A percentile compares a stretch with the other conserved stretches of the same genome.
Conservation (phyloP, 768 basidiomycete species). For the Xerocomellus intermedius region DNA sequence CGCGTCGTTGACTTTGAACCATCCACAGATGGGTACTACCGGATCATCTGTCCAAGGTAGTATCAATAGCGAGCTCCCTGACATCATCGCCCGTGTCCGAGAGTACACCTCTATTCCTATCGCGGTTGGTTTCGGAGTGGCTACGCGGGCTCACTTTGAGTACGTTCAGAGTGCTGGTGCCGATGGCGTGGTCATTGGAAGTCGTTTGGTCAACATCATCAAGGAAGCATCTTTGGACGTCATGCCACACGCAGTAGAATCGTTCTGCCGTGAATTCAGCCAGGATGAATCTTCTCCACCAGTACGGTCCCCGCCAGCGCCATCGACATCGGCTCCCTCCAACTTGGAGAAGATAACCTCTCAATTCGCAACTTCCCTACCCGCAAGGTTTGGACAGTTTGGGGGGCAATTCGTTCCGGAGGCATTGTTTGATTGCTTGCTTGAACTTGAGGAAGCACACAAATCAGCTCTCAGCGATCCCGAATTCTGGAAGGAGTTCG, state of each 20-base stretch:
- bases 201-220: constrained; percentile 78
- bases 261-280: constrained; percentile 71
- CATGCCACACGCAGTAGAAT: constrained; percentile 55
- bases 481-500: constrained; percentile 89
- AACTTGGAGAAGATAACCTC: constrained; percentile 7
- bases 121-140: constrained; percentile 96
- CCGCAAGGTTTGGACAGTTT: constrained; percentile 88
- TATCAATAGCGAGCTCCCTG: constrained; percentile 76
- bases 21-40: constrained; percentile 90
- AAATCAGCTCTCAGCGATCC: constrained; percentile 85
- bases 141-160: constrained; percentile 86
- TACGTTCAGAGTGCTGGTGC: constrained; percentile 84
- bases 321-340: background rate
- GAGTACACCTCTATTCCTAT: constrained; percentile 77
- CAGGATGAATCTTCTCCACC: constrained; percentile 36
- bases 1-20: constrained; percentile 1
- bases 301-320: background rate
- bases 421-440: constrained; percentile 87
- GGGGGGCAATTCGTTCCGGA: constrained; percentile 99
- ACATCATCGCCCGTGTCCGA: constrained; percentile 81
- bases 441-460: constrained; percentile 90
- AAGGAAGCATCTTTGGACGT: constrained; percentile 55
- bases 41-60: constrained; percentile 77
- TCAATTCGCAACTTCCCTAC: constrained; percentile 50
- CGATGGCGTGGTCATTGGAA: constrained; percentile 94